phyloP scores from a whole-genome alignment of 169 alveolate genomes.

The Babesia divergens region DNA sequence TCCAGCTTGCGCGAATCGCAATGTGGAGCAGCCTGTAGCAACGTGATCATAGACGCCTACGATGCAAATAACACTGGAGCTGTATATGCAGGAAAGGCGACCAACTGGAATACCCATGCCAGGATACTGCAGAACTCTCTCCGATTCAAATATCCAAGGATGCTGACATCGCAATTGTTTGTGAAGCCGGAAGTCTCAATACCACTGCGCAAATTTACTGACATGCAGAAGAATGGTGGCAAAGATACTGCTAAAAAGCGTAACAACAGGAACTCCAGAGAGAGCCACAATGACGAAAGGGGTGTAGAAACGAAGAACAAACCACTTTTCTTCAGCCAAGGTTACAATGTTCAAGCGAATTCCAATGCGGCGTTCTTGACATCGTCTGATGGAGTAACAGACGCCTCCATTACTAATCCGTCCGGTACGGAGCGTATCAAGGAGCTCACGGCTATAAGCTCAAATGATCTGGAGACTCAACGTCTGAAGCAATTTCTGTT shows the following conservation, averaged over 20 bases:
- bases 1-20: background rate
- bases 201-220: conserved; percentile 32
- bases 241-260: background rate
- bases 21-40: background rate
- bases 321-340: too few species aligned
- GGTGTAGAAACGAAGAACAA: background rate
- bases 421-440: too few species aligned
- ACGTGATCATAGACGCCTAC: conserved; percentile 17
- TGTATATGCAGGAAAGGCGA: background rate
- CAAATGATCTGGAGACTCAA: background rate
- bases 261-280: background rate
- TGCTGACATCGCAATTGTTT: conserved; percentile 60
- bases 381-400: too few species aligned
- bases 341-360: too few species aligned
- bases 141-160: conserved; percentile 43
- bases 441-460: too few species aligned
- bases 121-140: background rate
- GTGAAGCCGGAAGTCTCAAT: conserved; percentile 36
- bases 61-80: background rate
- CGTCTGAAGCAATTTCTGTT: conserved; percentile 68
- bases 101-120: background rate
- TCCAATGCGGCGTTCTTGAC: too few species aligned
- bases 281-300: background rate
- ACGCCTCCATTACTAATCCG: too few species aligned
- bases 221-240: background rate